Evolutionary conservation across 2,329 filamentous ascomycete genomes (phyloP), one percentile per base, ranked within the genome.

Genomic region (Esteya vermicola): DNA sequence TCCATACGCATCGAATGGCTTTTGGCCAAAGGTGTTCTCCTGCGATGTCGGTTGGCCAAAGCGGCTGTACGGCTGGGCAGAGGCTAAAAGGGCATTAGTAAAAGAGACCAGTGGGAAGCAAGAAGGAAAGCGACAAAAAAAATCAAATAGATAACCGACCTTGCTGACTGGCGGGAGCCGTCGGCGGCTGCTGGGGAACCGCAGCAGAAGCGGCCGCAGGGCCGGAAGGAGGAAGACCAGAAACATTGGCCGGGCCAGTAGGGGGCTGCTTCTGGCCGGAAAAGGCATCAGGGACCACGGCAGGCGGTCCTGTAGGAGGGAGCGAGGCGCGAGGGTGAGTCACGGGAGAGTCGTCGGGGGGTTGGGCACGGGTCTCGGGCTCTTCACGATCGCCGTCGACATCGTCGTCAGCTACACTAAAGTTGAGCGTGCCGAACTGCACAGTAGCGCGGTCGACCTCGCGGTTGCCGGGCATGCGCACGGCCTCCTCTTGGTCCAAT

Each of bases 401-500:
- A 53, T 95, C 88, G 40, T 86, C 82, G 41, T 86, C 81, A 36
- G 88, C 82, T 45, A 74, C 73, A 55, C 84, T 88, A 53, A 98
- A 61, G 54, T 81, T 93, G 68, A 98, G 85, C 58, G 88, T 93
- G 47, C 91, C 91, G 57, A 98, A 98, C 57, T 96, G 89, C 36
- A 98, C 86, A 37, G 88, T 83, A 49, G 89, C 77, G 52, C 86
- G 80, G 57, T 96, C 89, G 22, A 98, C 82, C 39, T 91, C 88
- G 50, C 91, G 86, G 65, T 95, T 94, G 44, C 85, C 86, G 34
- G 91, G 91, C 89, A 98, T 95, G 48, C 94, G 86, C 31, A 98
- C 91, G 43, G 91, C 85, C 64, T 98, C 91, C 60, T 94, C 88
- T 57, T 98, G 91, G 52, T 96, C 88, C 53, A 93, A 70, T 40